These are phyloP conservation scores for Phytophthora kernoviae DNA, from an alignment of 352 stramenopile species.

Conservation along the genomic window DNA sequence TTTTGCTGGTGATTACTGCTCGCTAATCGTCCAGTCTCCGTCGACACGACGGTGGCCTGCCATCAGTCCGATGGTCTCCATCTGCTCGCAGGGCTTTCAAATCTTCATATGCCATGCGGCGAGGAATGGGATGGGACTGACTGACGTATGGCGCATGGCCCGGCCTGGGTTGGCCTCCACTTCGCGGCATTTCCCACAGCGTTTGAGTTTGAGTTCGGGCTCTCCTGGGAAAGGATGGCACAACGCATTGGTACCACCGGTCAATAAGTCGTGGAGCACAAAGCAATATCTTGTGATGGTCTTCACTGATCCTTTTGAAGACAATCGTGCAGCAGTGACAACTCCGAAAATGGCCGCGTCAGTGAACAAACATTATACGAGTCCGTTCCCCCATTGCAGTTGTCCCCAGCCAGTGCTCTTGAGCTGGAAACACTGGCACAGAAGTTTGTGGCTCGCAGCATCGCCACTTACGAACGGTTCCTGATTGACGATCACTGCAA, in stretches of 20 bases:
- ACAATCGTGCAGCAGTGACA: not conserved
- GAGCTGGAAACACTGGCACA: slow-evolving; percentile 32
- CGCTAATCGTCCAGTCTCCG: not conserved
- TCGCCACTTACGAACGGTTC: slow-evolving; percentile 38
- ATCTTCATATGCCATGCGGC: slow-evolving; percentile 12
- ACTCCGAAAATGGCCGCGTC: slow-evolving; percentile 10
- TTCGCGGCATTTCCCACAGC: slow-evolving; percentile 16
- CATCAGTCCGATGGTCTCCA: not conserved
- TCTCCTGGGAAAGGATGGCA: slow-evolving; percentile 6
- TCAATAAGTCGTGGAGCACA: not conserved
- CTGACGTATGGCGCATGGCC: slow-evolving; percentile 38
- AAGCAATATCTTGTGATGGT: slow-evolving; percentile 16
- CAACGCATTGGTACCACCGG: slow-evolving; percentile 19
- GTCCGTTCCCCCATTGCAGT: slow-evolving; percentile 43
- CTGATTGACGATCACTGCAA: slow-evolving; percentile 30
- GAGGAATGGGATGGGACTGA: slow-evolving; percentile 33
- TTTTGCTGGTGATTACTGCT: not conserved
- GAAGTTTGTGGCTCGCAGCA: slow-evolving; percentile 30
- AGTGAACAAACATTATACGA: slow-evolving; percentile 27
- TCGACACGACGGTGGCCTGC: not conserved
- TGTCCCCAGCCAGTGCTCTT: slow-evolving; percentile 17
- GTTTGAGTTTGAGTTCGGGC: slow-evolving; percentile 14
- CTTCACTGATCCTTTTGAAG: slow-evolving; percentile 23
- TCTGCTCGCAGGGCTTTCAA: slow-evolving; percentile 6
- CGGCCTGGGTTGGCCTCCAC: slow-evolving; percentile 8